Evolutionary conservation across 495 filamentous ascomycete species (phyloP), one percentile per base, ranked within the genome.

Genomic region (Poronia punctata): DNA sequence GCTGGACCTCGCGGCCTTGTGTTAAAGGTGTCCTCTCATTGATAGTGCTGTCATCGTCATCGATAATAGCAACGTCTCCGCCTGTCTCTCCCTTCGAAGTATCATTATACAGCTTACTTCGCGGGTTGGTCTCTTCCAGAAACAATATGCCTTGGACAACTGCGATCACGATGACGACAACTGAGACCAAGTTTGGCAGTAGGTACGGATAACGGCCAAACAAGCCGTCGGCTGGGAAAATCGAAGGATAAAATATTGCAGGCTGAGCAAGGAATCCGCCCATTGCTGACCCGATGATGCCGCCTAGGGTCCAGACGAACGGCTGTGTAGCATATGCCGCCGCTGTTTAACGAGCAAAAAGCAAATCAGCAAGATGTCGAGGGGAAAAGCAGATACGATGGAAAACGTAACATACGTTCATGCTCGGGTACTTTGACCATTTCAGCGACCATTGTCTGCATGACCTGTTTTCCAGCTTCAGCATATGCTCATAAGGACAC

Each of bases 371-470:
- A 18, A 23, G 10, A 20, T 8, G 14, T 23, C 11, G 38, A 39
- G 40, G 15, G 14, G 17, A 38, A 25, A 7, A 23, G 20, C 26
- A 4, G 8, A 4, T 21, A 23, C 12, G 16, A 14, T 31, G 19
- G 23, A 30, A 25, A 44, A 35, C 24, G 27, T 17, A 18, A 56
- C 74, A 53, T 65, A 79, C 75, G 81, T 49, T 92, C 83, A 63
- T 93, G 84, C 56, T 85, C 79, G 46, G 87, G 87, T 35, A 79
- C 74, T 23, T 82, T 88, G 34, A 93, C 80, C 51, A 95, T 75
- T 53, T 95, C 88, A 11, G 85, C 87, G 19, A 95, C 86, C 22
- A 88, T 93, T 3, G 88, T 93, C 54, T 92, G 85, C 41, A 95
- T 70, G 4, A 95, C 87, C 29, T 56, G 19, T 14, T 25, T 17